Conservation (phyloP, 192 early-diverging fungal genomes). For the Borealophlyctis nickersoniae region DNA sequence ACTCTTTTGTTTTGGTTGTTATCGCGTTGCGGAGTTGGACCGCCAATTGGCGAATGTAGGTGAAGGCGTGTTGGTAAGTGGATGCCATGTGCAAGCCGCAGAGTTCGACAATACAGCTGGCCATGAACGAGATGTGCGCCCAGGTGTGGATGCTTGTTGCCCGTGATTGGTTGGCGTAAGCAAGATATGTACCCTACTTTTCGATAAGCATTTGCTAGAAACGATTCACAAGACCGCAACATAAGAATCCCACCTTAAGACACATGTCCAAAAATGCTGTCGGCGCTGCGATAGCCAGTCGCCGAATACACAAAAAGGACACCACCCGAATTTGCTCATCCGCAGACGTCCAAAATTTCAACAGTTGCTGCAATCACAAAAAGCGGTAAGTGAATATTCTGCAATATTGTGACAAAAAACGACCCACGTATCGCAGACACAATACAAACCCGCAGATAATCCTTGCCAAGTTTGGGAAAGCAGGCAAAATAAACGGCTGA, state of each 20-base stretch:
- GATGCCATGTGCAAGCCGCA: constrained; percentile 71
- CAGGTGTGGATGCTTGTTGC: constrained; percentile 78
- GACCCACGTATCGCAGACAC: too few relatives aligned
- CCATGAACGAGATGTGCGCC: constrained; percentile 85
- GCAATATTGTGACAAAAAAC: constrained; percentile 14
- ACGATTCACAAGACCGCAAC: too few relatives aligned
- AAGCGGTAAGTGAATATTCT: not conserved
- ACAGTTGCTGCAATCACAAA: constrained; percentile 55
- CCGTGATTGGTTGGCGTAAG: constrained; percentile 74
- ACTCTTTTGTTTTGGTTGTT: constrained; percentile 76
- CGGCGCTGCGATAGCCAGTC: constrained; percentile 55
- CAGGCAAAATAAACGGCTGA: constrained; percentile 73
- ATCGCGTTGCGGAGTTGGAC: constrained; percentile 88
- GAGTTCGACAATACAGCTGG: constrained; percentile 87
- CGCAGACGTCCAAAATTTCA: constrained; percentile 64
- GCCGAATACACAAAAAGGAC: constrained; percentile 79
- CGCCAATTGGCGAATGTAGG: constrained; percentile 90
- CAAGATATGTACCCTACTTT: constrained; percentile 70
- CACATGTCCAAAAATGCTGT: constrained; percentile 60
- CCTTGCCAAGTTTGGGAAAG: constrained; percentile 77
- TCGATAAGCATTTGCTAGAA: too few relatives aligned
- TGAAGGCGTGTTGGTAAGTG: constrained; percentile 92
- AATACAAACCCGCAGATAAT: constrained; percentile 84
- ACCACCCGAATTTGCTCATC: constrained; percentile 75
- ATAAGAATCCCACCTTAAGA: constrained; percentile 59